Percentiles rank a stretch among this genome's conserved stretches.
Conservation (phyloP, 768 basidiomycete species). For the Suillus bovinus region DNA sequence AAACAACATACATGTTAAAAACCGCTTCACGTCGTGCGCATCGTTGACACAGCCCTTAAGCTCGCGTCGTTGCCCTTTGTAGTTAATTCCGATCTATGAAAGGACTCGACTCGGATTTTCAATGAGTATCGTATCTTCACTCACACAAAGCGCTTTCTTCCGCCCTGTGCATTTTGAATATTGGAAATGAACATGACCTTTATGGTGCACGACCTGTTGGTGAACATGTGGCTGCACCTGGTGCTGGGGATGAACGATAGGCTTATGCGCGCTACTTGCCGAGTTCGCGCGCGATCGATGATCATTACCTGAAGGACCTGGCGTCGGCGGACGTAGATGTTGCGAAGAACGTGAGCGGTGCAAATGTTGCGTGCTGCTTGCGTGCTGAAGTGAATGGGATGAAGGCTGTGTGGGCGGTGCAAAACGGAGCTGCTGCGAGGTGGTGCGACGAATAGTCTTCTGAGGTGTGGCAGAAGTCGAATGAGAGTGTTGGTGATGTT, state of each 20-base stretch:
- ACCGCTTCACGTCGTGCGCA: slow-evolving; percentile 64
- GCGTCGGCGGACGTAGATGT: background rate
- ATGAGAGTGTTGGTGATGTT: slow-evolving; percentile 27
- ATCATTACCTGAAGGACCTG: slow-evolving; percentile 12
- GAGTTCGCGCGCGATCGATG: slow-evolving; percentile 25
- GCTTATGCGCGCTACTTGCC: slow-evolving; percentile 13
- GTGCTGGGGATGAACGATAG: slow-evolving; percentile 6
- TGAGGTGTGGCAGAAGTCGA: slow-evolving; percentile 20
- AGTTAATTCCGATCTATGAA: slow-evolving; percentile 76
- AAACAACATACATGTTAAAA: slow-evolving; percentile 56
- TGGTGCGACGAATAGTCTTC: slow-evolving; percentile 12
- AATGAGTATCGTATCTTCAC: slow-evolving; percentile 11
- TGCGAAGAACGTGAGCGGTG: background rate
- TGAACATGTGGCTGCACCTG: slow-evolving; percentile 10
- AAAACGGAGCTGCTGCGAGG: slow-evolving; percentile 12
- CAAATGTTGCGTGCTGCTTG: slow-evolving; percentile 10
- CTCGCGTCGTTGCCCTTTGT: slow-evolving; percentile 59
- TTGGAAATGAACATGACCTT: slow-evolving; percentile 33
- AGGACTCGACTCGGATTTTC: background rate
- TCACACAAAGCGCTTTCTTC: slow-evolving; percentile 51
- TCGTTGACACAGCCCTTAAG: slow-evolving; percentile 84
- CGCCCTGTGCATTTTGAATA: slow-evolving; percentile 52
- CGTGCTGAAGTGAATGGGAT: background rate
- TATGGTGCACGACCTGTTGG: slow-evolving; percentile 5
- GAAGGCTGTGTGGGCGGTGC: slow-evolving; percentile 3